Evolutionary conservation across 169 alveolate species (phyloP).

Genomic region (Eimeria tenella): DNA sequence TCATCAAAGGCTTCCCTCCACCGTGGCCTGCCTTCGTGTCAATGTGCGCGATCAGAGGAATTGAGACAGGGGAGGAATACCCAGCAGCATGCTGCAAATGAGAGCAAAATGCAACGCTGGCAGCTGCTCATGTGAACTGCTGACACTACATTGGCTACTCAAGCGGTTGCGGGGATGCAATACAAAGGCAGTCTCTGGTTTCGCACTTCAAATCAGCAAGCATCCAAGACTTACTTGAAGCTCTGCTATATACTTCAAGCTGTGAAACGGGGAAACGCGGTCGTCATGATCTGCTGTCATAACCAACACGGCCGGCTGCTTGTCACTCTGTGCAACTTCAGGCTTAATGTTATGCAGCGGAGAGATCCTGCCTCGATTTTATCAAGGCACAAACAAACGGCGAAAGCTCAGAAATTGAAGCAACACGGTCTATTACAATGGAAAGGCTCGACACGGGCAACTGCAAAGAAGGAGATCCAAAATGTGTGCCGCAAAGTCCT

Average conservation of each 20-base stretch:
- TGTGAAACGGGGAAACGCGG: slow-evolving; percentile 75
- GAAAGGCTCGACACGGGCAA: background rate
- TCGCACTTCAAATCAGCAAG: background rate
- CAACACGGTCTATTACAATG: background rate
- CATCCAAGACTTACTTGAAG: slow-evolving; percentile 48
- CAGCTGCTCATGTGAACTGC: background rate
- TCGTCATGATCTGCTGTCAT: slow-evolving; percentile 79
- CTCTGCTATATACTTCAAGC: slow-evolving; percentile 67
- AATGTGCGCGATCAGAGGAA: slow-evolving; percentile 58
- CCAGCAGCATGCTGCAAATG: slow-evolving; percentile 71
- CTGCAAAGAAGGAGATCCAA: background rate
- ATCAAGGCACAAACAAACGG: background rate
- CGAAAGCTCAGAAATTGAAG: background rate
- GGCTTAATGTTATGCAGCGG: slow-evolving; percentile 71
- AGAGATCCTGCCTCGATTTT: background rate
- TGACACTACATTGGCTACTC: no score
- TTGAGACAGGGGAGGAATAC: slow-evolving; percentile 14
- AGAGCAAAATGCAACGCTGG: background rate
- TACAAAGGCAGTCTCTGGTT: no score
- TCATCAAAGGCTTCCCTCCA: slow-evolving; percentile 71
- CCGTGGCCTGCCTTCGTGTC: slow-evolving; percentile 77
- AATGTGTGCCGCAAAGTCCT: background rate
- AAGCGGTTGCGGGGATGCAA: no score
- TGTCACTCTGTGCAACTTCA: slow-evolving; percentile 5
- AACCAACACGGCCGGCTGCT: slow-evolving; percentile 55